A percentile compares a stretch with the other conserved stretches of the same genome.
These are phyloP conservation scores for Russula abietina DNA, from an alignment of 768 basidiomycete species.

Conservation along the genomic window DNA sequence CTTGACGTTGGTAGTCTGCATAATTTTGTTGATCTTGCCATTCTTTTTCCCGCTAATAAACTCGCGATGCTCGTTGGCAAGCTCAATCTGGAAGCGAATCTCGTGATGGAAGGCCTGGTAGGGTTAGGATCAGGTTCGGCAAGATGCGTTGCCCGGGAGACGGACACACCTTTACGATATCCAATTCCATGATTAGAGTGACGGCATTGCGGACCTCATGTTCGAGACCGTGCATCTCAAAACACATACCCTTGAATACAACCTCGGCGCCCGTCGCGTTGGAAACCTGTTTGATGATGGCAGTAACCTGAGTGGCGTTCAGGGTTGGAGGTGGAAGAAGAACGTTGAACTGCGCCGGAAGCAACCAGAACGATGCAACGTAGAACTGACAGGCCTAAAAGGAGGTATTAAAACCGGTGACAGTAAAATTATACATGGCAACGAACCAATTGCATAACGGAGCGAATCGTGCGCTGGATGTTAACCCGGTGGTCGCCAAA, in stretches of 20 bases:
- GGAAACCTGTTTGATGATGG: conserved; percentile 81
- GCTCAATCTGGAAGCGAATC: conserved; percentile 96
- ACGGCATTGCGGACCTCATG: conserved; percentile 85
- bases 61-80: conserved; percentile 95
- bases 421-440: not conserved
- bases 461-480: conserved; percentile 88
- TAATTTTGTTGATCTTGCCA: conserved; percentile 99
- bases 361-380: conserved; percentile 94
- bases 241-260: conserved; percentile 95
- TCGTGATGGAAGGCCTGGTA: conserved; percentile 87
- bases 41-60: conserved; percentile 99
- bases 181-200: conserved; percentile 80
- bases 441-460: conserved; percentile 90
- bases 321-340: conserved; percentile 76
- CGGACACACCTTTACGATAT: conserved; percentile 74
- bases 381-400: conserved; percentile 88
- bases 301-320: conserved; percentile 75
- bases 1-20: conserved; percentile 95
- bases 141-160: not conserved
- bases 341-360: conserved; percentile 91
- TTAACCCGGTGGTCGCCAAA: conserved; percentile 92
- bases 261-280: conserved; percentile 86
- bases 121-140: not conserved
- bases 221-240: conserved; percentile 94
- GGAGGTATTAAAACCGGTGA: conserved; percentile 26